Percentiles rank a stretch among this genome's conserved stretches.
These are phyloP conservation scores for Hordeum vulgare DNA, from an alignment of 176 grass and related monocot genomes.

Conservation along the genomic window MorexV3_pseudomolecules_assembly NC_058524.1:515209064-515209563, in stretches of 20 bases:
- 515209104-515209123: slow-evolving; percentile 94
- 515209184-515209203: slow-evolving; percentile 77
- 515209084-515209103: slow-evolving; percentile 74
- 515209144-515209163: slow-evolving; percentile 92
- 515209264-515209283: background rate
- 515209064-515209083: slow-evolving; percentile 70
- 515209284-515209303: background rate
- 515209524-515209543: background rate
- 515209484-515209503: background rate
- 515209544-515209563: background rate
- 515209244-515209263: background rate
- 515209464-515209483: background rate
- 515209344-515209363: background rate
- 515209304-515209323: background rate
- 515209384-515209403: background rate
- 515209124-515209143: slow-evolving; percentile 99
- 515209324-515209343: background rate
- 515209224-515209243: background rate
- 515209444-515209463: background rate
- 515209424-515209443: background rate
- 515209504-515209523: background rate
- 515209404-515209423: background rate
- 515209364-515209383: background rate
- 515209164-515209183: slow-evolving; percentile 99
- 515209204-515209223: slow-evolving; percentile 38